phyloP scores from a whole-genome alignment of 2,329 filamentous ascomycete genomes.

The Aureobasidium leucospermi region DNA sequence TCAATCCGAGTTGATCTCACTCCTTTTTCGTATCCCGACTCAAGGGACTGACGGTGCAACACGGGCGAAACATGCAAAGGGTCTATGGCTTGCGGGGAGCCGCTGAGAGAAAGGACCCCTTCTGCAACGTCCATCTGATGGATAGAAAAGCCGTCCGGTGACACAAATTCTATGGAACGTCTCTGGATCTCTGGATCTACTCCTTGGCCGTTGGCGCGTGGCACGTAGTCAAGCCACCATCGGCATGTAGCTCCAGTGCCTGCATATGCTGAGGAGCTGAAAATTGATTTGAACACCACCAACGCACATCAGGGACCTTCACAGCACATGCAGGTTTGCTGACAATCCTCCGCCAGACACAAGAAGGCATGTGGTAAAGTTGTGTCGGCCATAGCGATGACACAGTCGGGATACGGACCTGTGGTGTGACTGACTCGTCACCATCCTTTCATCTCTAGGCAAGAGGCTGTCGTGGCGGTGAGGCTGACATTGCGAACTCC shows the following conservation, averaged over 20 bases:
- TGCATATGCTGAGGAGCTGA: conserved; percentile 3
- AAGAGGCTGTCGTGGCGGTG: background rate
- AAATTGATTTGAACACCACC: background rate
- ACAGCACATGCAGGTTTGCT: background rate
- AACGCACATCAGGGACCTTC: background rate
- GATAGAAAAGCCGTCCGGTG: background rate
- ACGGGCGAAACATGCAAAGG: background rate
- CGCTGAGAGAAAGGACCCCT: background rate
- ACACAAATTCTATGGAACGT: conserved; percentile 4
- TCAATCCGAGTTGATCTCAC: background rate
- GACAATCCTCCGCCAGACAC: background rate
- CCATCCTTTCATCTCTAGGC: background rate
- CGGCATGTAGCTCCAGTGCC: conserved; percentile 4
- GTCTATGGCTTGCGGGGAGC: conserved; percentile 3
- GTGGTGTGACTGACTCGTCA: background rate
- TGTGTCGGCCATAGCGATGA: background rate
- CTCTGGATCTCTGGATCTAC: background rate
- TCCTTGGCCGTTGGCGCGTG: conserved; percentile 5
- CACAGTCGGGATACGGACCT: background rate
- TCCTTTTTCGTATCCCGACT: background rate
- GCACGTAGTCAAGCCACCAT: conserved; percentile 9
- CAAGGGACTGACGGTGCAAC: background rate
- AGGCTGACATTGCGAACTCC: background rate
- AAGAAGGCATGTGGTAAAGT: too few relatives aligned
- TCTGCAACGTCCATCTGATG: conserved; percentile 2